Evolutionary conservation across 2,329 filamentous ascomycete species (phyloP).

Genomic region (Sarocladium kiliense): DNA sequence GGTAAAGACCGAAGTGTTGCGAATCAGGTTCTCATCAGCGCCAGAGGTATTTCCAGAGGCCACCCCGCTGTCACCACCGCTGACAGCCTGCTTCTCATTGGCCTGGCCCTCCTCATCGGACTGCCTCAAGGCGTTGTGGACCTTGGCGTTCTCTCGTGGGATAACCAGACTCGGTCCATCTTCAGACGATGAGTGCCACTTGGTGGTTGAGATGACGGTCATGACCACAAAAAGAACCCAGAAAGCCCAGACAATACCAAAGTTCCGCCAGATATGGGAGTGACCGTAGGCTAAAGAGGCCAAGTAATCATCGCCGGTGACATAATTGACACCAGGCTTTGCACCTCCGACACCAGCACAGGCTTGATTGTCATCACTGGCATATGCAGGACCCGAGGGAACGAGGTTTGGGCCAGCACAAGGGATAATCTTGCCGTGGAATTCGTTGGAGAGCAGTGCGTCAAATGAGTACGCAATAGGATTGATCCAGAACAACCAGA

Average conservation of each 20-base stretch:
- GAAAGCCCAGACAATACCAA: slow-evolving; percentile 58
- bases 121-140: slow-evolving; percentile 22
- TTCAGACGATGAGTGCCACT: slow-evolving; percentile 50
- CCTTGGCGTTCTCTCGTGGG: slow-evolving; percentile 52
- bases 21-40: slow-evolving; percentile 36
- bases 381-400: slow-evolving; percentile 44
- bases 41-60: slow-evolving; percentile 28
- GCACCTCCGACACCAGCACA: slow-evolving; percentile 57
- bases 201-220: slow-evolving; percentile 52
- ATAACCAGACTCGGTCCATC: slow-evolving; percentile 52
- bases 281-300: slow-evolving; percentile 47
- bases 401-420: slow-evolving; percentile 47
- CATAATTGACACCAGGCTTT: slow-evolving; percentile 35
- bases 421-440: slow-evolving; percentile 49
- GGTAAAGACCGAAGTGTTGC: slow-evolving; percentile 65
- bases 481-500: slow-evolving; percentile 60
- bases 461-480: slow-evolving; percentile 68
- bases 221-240: slow-evolving; percentile 54
- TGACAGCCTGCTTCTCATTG: slow-evolving; percentile 16
- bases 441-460: slow-evolving; percentile 65
- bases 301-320: slow-evolving; percentile 57
- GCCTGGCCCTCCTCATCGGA: slow-evolving; percentile 45
- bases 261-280: slow-evolving; percentile 52
- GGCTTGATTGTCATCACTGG: slow-evolving; percentile 36
- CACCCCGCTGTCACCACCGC: slow-evolving; percentile 6